phyloP scores from a whole-genome alignment of 202 grass and related monocot genomes.

The Panicum virgatum region DNA sequence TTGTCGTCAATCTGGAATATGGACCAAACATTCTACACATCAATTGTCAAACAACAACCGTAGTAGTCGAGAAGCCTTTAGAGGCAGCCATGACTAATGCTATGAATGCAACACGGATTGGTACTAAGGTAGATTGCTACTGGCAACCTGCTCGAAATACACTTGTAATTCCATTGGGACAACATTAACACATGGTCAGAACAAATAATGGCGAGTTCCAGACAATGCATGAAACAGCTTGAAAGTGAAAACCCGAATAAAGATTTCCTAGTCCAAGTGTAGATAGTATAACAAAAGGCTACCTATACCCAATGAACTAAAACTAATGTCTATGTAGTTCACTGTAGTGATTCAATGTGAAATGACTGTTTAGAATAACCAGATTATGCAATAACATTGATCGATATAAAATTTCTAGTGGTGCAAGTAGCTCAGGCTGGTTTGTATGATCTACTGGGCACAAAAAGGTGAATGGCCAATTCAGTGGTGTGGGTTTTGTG shows the following conservation, averaged over 20 bases:
- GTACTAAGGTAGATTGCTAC: neutral
- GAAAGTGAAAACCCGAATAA: neutral
- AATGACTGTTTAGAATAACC: neutral
- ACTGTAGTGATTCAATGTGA: neutral
- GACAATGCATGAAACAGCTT: no score
- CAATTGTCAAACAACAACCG: neutral
- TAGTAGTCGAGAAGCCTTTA: neutral
- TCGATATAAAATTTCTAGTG: neutral
- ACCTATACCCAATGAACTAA: neutral
- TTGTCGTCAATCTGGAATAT: constrained; percentile 65
- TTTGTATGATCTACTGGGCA: no score
- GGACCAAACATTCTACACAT: constrained; percentile 7
- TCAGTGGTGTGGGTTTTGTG: neutral
- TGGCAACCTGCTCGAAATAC: constrained; percentile 14
- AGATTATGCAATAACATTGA: neutral
- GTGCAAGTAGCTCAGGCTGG: neutral
- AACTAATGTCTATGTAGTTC: neutral
- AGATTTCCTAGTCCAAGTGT: neutral
- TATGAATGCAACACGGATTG: neutral
- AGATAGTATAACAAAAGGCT: neutral
- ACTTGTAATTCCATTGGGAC: neutral
- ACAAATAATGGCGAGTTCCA: neutral
- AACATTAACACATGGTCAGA: neutral
- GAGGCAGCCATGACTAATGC: neutral
- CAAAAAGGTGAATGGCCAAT: neutral